Conservation (phyloP, 495 filamentous ascomycete species). For the Penicillium malachiteum region DNA sequence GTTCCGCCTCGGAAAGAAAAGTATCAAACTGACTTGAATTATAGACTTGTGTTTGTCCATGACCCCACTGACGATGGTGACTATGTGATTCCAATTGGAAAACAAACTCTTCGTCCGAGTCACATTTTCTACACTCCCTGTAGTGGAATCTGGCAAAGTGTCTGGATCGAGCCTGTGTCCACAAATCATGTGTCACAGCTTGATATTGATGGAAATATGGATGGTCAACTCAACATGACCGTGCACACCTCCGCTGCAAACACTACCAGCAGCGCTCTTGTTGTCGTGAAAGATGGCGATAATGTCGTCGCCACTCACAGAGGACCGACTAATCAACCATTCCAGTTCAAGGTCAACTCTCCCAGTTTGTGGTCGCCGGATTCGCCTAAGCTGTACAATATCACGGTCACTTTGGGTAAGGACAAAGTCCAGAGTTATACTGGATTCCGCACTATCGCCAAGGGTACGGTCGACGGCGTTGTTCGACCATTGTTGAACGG, state of each 20-base stretch:
- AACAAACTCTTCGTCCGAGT: constrained; percentile 56
- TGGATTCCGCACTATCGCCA: constrained; percentile 63
- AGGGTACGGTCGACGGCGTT: constrained; percentile 55
- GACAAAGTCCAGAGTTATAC: constrained; percentile 60
- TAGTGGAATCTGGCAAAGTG: constrained; percentile 68
- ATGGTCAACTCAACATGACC: constrained; percentile 54
- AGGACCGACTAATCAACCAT: constrained; percentile 43
- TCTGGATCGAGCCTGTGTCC: constrained; percentile 64
- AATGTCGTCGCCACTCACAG: constrained; percentile 37
- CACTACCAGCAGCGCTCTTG: constrained; percentile 33
- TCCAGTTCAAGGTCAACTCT: constrained; percentile 51
- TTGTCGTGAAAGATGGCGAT: constrained; percentile 44
- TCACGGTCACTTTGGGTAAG: constrained; percentile 53
- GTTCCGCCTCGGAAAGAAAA: not conserved
- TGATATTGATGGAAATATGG: constrained; percentile 56
- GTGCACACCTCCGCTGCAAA: constrained; percentile 39
- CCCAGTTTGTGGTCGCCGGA: constrained; percentile 60
- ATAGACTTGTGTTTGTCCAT: constrained; percentile 59
- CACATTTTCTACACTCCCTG: constrained; percentile 73
- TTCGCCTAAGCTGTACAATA: constrained; percentile 60
- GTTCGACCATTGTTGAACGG: constrained; percentile 61
- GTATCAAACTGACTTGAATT: constrained; percentile 8
- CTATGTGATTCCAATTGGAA: constrained; percentile 61
- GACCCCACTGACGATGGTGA: constrained; percentile 60
- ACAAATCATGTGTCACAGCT: constrained; percentile 53